Evolutionary conservation across 1,139 yeast genomes (phyloP), one percentile per base, ranked within the genome.

Genomic region (Candida pseudoviswanathii): DNA sequence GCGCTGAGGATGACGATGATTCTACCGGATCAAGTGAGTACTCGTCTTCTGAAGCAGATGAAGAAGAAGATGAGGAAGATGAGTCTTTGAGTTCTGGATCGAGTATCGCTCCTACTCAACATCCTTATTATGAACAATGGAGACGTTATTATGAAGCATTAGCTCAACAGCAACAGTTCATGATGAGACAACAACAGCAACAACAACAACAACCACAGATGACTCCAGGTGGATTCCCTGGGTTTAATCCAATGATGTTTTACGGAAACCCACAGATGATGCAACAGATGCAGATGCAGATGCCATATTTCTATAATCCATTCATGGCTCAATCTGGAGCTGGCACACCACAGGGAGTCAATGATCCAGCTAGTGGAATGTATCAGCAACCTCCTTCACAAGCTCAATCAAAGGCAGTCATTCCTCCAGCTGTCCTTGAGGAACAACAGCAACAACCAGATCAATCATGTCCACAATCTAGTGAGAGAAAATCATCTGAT

Each of bases 81-180:
- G 56, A 45, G 22, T 34, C 54, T n/a, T 29, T 31, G 2, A 47
- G 53, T n/a, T 36, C 57, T 8, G 40, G 41, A 22, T 54, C 57
- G 7, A 45, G 51, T 3, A 44, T 46, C 21, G 46, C 50, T 10
- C 58, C 58, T 2, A 56, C 49, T 11, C 59, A 53, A 27, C 64
- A 61, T 47, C 65, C 63, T 16, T 62, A 63, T 47, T 64, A 64
- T 41, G 68, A 65, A 43, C 68, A 65, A 54, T 67, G 70, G 69
- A 63, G 62, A 52, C 63, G 59, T 40, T 66, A 66, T 49, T 66
- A 66, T 50, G 66, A 67, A 29, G 49, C 57, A 11, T 51, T 66
- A 10, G 69, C 69, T 16, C 54, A 55, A 25, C 66, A 63, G 43
- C 65, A 65, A 45, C 66, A 64, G 44, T 60, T 60, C 43, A 53